Base-by-base conservation (phyloP, 2,329 filamentous ascomycete genomes). In the Sporothrix pallida region DNA sequence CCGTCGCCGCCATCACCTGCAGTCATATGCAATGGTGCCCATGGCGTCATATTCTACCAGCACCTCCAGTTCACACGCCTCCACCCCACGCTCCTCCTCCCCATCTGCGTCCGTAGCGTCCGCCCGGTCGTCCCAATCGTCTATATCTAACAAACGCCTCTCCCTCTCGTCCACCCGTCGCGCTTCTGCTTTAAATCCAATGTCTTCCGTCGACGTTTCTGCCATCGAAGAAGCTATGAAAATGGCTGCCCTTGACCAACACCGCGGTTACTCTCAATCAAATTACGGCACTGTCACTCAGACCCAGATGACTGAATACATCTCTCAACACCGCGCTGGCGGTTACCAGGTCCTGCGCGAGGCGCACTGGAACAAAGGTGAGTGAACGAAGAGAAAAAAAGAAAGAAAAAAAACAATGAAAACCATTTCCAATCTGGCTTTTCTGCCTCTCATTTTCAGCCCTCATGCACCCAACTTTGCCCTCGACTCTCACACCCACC, bases 351-450 rank as follows among this genome's bases (percentile, higher is more conserved):
- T 91, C 74, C 83, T 91, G 74, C 83, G 85, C 70, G 87, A 91
- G 80, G 88, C 89, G 75, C 83, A 87, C 68, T 91, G 88, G 88
- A 91, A 91, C 79, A 90, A 90, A 84, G 89, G 89, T 90, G 83
- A 79, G 72, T 63, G n/a, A 26, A 31, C 9, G 2, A 46, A 65
- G 12, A 13, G 1, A 9, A 20, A 44, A 20, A 9, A 65, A 46
- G 3, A 58, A 58, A 58, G 15, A 3, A 12, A 2, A 23, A 56
- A 2, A 56, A 1, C n/a, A 58, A 58, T 10, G 26, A 1, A 58
- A 23, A 26, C 9, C n/a, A 6, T 70, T 20, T 58, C 62, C 63
- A 48, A 15, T 23, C 7, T 17, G 20, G n/a, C 6, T 15, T 67
- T 63, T 72, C 13, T 70, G 26, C 17, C 50, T 37, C 10, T 31